Percentiles rank a stretch among this genome's conserved stretches.
phyloP scores from a whole-genome alignment of 2,329 filamentous ascomycete species.

The Microsporum audouinii region DNA sequence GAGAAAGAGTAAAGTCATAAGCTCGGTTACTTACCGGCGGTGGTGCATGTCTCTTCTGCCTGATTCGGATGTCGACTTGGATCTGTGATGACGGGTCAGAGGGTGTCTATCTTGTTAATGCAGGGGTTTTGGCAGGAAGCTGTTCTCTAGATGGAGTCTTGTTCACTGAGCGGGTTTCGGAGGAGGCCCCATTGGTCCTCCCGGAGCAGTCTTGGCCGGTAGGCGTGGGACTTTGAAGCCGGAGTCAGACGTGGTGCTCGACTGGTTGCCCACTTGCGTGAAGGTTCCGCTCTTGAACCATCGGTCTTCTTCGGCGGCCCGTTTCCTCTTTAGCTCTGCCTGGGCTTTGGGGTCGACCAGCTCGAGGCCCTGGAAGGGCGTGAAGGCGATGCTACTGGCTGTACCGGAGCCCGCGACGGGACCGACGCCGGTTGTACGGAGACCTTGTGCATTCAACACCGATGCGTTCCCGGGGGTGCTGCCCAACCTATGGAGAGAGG shows the following conservation, averaged over 20 bases:
- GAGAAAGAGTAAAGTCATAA: neutral
- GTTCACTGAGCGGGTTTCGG: neutral
- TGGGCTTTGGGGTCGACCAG: conserved; percentile 87
- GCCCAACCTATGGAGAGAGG: conserved; percentile 69
- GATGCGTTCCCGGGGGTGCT: conserved; percentile 50
- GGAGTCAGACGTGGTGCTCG: conserved; percentile 10
- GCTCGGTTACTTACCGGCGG: neutral
- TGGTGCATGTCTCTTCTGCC: neutral
- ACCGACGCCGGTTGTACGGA: conserved; percentile 73
- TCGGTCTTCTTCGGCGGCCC: conserved; percentile 85
- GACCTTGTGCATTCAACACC: conserved; percentile 49
- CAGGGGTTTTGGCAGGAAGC: neutral
- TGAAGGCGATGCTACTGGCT: conserved; percentile 81
- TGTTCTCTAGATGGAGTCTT: neutral
- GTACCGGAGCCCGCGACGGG: conserved; percentile 58
- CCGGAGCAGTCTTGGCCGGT: conserved; percentile 57
- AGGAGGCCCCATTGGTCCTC: conserved; percentile 36
- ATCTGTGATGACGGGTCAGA: neutral
- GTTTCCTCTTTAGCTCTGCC: conserved; percentile 76
- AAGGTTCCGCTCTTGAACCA: conserved; percentile 99
- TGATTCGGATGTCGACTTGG: neutral
- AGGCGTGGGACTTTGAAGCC: conserved; percentile 70
- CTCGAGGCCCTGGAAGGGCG: conserved; percentile 86
- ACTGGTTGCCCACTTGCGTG: conserved; percentile 58
- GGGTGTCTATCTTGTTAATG: neutral